Evolutionary conservation across 1,284 basidiomycete species (phyloP).

Genomic region (Malassezia nana): DNA sequence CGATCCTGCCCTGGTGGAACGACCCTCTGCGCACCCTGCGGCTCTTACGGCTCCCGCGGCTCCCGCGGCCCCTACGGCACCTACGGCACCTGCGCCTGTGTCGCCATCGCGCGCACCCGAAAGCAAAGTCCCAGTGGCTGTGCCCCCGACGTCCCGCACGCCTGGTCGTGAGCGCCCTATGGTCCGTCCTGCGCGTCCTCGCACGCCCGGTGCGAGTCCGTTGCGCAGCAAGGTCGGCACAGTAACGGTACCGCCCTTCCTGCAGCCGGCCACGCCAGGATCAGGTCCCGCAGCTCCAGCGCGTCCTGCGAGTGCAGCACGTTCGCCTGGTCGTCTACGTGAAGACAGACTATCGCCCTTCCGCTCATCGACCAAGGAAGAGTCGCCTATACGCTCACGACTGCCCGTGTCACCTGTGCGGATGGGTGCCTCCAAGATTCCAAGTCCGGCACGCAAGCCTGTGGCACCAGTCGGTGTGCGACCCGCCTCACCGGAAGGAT

Average conservation of each 20-base stretch:
- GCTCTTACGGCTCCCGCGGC: no score
- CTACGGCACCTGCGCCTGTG: no score
- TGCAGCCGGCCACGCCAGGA: neutral
- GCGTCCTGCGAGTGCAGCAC: neutral
- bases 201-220: neutral
- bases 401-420: conserved; percentile 1
- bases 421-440: conserved; percentile 12
- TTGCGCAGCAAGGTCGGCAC: neutral
- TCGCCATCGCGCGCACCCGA: neutral
- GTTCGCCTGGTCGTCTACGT: conserved; percentile 12
- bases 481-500: neutral
- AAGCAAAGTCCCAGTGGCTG: neutral
- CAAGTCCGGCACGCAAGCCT: conserved; percentile 23
- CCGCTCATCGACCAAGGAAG: neutral
- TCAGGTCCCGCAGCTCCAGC: neutral
- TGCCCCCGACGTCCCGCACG: neutral
- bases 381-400: neutral
- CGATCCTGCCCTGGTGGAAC: no score
- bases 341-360: conserved; percentile 12
- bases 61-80: no score
- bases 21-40: no score
- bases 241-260: neutral
- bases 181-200: neutral
- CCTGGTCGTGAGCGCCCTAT: neutral
- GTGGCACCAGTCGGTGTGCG: conserved; percentile 11